These are phyloP conservation scores for Vitis cinerea DNA, from an alignment of 164 flowering plant genomes.

Conservation along the genomic window DNA sequence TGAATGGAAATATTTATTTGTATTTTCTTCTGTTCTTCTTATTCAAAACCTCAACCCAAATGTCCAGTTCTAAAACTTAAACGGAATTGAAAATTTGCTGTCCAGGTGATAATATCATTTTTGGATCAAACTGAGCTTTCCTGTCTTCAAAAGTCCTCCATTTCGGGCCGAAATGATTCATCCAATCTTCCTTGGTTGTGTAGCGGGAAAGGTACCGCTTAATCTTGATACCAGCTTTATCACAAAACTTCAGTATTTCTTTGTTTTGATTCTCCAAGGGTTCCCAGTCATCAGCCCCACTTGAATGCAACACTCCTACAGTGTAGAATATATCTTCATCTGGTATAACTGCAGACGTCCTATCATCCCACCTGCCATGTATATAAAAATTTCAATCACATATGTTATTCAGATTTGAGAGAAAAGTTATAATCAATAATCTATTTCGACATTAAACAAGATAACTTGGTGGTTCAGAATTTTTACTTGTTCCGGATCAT, in stretches of 20 bases:
- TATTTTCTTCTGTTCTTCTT: too few species aligned
- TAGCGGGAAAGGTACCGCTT: constrained; percentile 78
- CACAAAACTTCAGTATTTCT: constrained; percentile 54
- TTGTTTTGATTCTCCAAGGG: constrained; percentile 48
- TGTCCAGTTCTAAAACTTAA: not conserved
- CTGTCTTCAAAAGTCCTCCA: constrained; percentile 57
- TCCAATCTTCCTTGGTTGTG: constrained; percentile 53
- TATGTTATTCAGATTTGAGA: not conserved
- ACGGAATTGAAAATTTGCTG: constrained; percentile 59
- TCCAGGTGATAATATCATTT: constrained; percentile 69
- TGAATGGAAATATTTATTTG: too few species aligned
- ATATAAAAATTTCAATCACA: not conserved
- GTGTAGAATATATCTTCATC: constrained; percentile 81
- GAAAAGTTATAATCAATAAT: too few species aligned
- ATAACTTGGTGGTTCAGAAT: not conserved
- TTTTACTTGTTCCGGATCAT: constrained; percentile 61
- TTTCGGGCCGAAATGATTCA: constrained; percentile 67
- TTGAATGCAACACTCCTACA: constrained; percentile 63
- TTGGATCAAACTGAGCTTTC: constrained; percentile 74
- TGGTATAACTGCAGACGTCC: constrained; percentile 67
- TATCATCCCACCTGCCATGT: constrained; percentile 72
- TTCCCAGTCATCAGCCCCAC: constrained; percentile 38
- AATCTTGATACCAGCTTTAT: constrained; percentile 37
- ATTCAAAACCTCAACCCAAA: too few species aligned
- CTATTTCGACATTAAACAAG: too few species aligned